These are phyloP conservation scores for Globisporangium lucens DNA, from an alignment of 352 stramenopile genomes.

Conservation along the genomic window DNA sequence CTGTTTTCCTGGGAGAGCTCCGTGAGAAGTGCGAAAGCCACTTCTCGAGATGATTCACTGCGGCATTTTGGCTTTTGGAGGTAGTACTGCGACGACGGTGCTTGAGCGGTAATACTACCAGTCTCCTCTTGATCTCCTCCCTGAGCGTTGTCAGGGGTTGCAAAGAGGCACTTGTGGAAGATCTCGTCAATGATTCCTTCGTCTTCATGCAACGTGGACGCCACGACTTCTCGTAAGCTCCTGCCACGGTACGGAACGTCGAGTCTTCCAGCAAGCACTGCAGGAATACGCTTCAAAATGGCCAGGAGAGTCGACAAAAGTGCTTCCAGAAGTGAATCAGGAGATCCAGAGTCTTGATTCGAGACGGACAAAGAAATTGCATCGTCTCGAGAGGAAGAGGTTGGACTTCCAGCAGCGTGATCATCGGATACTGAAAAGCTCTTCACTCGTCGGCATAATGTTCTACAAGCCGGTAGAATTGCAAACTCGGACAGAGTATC, in stretches of 20 bases:
- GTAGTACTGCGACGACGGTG: conserved; percentile 64
- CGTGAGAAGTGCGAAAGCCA: conserved; percentile 77
- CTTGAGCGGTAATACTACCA: conserved; percentile 16
- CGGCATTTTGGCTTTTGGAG: conserved; percentile 79
- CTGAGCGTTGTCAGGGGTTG: conserved; percentile 30
- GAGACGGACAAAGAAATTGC: not conserved
- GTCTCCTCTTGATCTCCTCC: conserved; percentile 15
- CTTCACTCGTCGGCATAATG: conserved; percentile 50
- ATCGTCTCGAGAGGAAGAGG: not conserved
- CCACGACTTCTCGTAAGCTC: conserved; percentile 49
- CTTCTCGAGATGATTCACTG: conserved; percentile 63
- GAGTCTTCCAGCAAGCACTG: conserved; percentile 39
- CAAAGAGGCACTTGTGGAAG: conserved; percentile 70
- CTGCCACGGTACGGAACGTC: conserved; percentile 40
- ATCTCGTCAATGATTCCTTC: conserved; percentile 69
- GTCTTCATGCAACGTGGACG: conserved; percentile 42
- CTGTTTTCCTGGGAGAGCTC: conserved; percentile 68
- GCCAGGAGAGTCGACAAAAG: conserved; percentile 56
- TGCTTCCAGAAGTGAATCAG: conserved; percentile 47
- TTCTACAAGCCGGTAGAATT: conserved; percentile 43
- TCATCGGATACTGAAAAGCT: conserved; percentile 27
- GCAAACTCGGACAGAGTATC: conserved; percentile 40
- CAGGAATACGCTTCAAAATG: conserved; percentile 54
- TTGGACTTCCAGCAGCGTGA: not conserved
- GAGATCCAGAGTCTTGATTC: conserved; percentile 10